phyloP scores from a whole-genome alignment of 1,139 yeast species.

The Zygoascus meyerae region DNA sequence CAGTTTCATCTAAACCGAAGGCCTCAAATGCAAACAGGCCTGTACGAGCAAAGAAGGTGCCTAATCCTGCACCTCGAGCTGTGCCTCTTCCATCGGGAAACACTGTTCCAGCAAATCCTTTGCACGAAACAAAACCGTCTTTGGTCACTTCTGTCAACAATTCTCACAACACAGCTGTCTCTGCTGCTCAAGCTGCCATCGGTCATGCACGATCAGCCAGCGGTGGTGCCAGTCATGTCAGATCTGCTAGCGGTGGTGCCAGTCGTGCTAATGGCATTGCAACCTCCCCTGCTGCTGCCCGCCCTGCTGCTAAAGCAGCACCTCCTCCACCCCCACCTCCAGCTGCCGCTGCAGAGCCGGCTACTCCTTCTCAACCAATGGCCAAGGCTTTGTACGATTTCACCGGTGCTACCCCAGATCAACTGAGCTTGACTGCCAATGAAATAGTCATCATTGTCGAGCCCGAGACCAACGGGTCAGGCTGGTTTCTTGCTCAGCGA shows the following conservation, averaged over 20 bases:
- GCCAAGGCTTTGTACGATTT: slow-evolving; percentile 86
- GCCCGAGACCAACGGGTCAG: slow-evolving; percentile 60
- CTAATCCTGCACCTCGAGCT: slow-evolving; percentile 12
- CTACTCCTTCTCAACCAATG: slow-evolving; percentile 68
- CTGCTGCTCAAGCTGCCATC: slow-evolving; percentile 22
- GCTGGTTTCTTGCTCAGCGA: slow-evolving; percentile 87
- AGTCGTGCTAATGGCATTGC: slow-evolving; percentile 18
- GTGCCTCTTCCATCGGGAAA: slow-evolving; percentile 15
- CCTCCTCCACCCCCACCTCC: slow-evolving; percentile 33
- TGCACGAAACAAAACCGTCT: slow-evolving; percentile 16
- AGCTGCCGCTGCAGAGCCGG: slow-evolving; percentile 68
- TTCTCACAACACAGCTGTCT: slow-evolving; percentile 11
- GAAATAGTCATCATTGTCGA: slow-evolving; percentile 65
- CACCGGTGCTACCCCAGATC: slow-evolving; percentile 79
- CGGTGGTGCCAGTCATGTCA: slow-evolving; percentile 25
- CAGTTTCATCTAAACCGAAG: slow-evolving; percentile 17
- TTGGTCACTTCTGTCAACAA: slow-evolving; percentile 14
- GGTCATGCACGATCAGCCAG: background rate
- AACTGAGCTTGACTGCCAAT: slow-evolving; percentile 69
- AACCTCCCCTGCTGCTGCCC: slow-evolving; percentile 18
- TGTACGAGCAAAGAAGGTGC: slow-evolving; percentile 13
- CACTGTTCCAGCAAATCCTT: slow-evolving; percentile 12
- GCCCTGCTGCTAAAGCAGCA: slow-evolving; percentile 17
- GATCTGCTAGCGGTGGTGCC: slow-evolving; percentile 26
- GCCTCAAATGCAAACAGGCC: slow-evolving; percentile 11